Evolutionary conservation across 129 eudicot species (phyloP), one percentile per base, ranked within the genome.

Genomic region (Centrapalus pauciflorus): DNA sequence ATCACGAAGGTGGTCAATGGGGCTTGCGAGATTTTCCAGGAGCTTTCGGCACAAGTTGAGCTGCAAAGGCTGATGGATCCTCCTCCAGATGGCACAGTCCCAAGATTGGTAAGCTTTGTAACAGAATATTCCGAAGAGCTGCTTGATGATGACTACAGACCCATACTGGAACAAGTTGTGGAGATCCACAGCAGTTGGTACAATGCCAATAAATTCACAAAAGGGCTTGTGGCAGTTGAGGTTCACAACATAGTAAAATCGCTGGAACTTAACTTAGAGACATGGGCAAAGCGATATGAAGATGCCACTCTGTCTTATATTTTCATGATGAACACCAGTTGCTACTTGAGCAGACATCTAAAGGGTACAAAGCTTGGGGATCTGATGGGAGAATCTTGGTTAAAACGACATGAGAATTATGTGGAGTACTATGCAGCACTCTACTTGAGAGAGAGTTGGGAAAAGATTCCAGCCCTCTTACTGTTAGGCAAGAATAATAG

Each of bases 241-340:
- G 71, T 89, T 61, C 46, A 29, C 5, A 82, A 55, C 68, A 78
- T 89, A n/a, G 34, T 86, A 17, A 81, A 64, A 43, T 72, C 81
- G 12, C 70, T 94, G 7, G 97, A 86, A 77, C 58, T 79, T 67
- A 94, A 89, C 77, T 60, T 89, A 51, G 82, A 83, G 51, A 75
- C 80, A 41, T 94, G 99, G 99, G 85, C 85, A 1, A 82, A 76
- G 28, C 72, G 76, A 26, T 86, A 82, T 7, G 69, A 85, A 26
- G 97, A 89, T 63, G 24, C 66, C 7, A 45, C 83, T 16, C 68
- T 82, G 32, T 80, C 93, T 32, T 64, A 67, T 79, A 52, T 93
- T 52, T 94, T 94, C 85, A 71, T 76, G 79, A 89, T 94, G 93
- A 94, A 94, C 81, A 80, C 73, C 25, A 82, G 83, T 12, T 82